Evolutionary conservation across 192 early-diverging fungal genomes (phyloP).

Genomic region (Linnemannia elongata): DNA sequence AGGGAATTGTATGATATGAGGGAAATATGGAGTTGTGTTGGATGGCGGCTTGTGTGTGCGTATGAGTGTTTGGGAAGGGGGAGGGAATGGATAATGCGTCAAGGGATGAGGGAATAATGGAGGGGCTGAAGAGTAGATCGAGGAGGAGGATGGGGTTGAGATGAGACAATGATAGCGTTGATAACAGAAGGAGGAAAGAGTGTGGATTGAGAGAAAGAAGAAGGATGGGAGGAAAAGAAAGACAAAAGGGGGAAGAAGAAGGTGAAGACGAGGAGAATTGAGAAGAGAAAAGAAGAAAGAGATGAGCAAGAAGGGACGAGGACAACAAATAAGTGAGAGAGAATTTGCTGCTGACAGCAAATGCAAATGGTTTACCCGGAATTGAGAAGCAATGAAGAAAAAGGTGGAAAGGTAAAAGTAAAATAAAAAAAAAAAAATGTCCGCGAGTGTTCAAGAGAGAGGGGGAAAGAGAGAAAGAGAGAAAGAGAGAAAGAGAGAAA

Average conservation of each 20-base stretch:
- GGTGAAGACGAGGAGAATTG: not conserved
- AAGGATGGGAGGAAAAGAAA: not conserved
- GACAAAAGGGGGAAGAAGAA: not conserved
- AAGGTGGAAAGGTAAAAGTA: not conserved
- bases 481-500: too few relatives aligned
- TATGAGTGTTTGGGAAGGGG: not conserved
- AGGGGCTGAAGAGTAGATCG: not conserved
- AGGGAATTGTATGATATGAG: constrained; percentile 10
- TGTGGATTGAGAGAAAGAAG: not conserved
- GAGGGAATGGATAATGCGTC: not conserved
- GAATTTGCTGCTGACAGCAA: not conserved
- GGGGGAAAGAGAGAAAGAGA: too few relatives aligned
- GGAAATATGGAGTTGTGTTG: constrained; percentile 6
- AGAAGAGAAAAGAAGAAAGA: not conserved
- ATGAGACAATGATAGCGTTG: too few relatives aligned
- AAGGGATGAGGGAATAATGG: not conserved
- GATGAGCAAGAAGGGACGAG: not conserved
- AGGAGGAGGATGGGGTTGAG: constrained; percentile 1
- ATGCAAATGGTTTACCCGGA: constrained; percentile 13
- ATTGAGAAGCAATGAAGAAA: not conserved
- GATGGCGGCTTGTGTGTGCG: not conserved
- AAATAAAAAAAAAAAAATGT: not conserved
- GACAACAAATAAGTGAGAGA: not conserved
- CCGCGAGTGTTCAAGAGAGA: not conserved
- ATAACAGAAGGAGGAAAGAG: not conserved